phyloP scores from a whole-genome alignment of 768 basidiomycete species.

The Flagelloscypha sp. region DNA sequence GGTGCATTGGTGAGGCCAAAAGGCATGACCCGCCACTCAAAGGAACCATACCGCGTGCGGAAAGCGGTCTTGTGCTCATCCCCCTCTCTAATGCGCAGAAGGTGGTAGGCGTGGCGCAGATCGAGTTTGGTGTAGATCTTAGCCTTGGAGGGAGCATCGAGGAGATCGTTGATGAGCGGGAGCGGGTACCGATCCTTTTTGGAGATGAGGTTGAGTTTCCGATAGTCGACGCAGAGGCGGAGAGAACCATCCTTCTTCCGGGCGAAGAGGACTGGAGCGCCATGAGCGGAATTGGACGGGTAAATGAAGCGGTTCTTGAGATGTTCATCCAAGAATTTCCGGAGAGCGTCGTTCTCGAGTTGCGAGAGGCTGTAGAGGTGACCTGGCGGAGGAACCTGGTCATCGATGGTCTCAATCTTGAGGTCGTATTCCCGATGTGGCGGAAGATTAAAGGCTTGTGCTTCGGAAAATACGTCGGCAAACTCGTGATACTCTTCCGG shows the following conservation, averaged over 20 bases:
- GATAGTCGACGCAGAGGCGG: slow-evolving; percentile 18
- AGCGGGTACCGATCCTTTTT: slow-evolving; percentile 28
- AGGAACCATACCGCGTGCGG: slow-evolving; percentile 23
- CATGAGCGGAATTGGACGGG: slow-evolving; percentile 12
- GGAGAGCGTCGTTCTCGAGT: slow-evolving; percentile 16
- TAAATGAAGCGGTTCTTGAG: slow-evolving; percentile 21
- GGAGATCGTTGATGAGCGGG: slow-evolving; percentile 16
- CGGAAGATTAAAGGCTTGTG: too few species aligned
- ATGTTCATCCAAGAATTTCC: slow-evolving; percentile 21
- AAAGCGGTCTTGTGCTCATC: slow-evolving; percentile 33
- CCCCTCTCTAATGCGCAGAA: slow-evolving; percentile 23
- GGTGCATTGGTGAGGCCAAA: slow-evolving; percentile 31
- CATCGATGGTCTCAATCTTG: slow-evolving; percentile 22
- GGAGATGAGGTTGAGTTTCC: slow-evolving; percentile 22
- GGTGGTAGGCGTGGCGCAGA: slow-evolving; percentile 24
- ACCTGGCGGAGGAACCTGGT: slow-evolving; percentile 12
- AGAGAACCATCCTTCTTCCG: slow-evolving; percentile 17
- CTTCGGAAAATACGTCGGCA: too few species aligned
- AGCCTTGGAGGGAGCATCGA: slow-evolving; percentile 10
- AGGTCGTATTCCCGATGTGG: slow-evolving; percentile 21
- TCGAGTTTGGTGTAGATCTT: slow-evolving; percentile 23
- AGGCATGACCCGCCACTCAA: slow-evolving; percentile 27
- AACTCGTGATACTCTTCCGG: too few species aligned
- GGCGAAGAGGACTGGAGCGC: slow-evolving; percentile 18
- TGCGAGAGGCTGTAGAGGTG: slow-evolving; percentile 21